Evolutionary conservation across 495 filamentous ascomycete genomes (phyloP), one percentile per base, ranked within the genome.

Genomic region (Penicillium angulare): DNA sequence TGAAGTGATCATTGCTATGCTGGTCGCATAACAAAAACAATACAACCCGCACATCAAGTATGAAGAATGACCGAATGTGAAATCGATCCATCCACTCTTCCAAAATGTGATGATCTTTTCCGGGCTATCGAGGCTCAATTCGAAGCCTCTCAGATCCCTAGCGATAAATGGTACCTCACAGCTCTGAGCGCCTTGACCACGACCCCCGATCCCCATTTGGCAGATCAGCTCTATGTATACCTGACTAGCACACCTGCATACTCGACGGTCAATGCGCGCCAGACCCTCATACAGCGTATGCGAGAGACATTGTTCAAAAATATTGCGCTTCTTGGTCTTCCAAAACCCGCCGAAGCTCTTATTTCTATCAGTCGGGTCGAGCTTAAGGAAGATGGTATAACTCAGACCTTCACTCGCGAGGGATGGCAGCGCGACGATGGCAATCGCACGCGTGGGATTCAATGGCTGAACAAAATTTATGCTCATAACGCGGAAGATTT

Each of bases 271-370:
- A 52, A 57, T 9, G 52, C 63, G 8, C 69, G 75, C 18, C 53
- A 67, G 51, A 55, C 50, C 3, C 57, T 77, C 4, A 55, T 75
- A 9, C 64, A 70, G 3, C 64, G 74, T 3, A 59, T 77, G 8
- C 61, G 73, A n/a, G 71, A 77, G 48, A 59, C 57, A 0, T 55
- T 77, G 3, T 63, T 79, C 23, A 74, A 77, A 42, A 59, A 57
- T 16, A 60, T 77, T 12, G 55, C 59, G 1, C 63, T 77, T 3
- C 48, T 75, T 22, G 71, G 72, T 3, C 64, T 77, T 1, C 72
- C 68, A 51, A 73, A 69, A 48, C 68, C 73, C 1, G 24, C 71
- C 3, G 71, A 73, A 39, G 63, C 72, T 1, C 39, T 76, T 9
- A 52, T 75, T 12, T 42, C 57, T 0, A 75, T 77, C 24, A 56